Evolutionary conservation across 345 rosid genomes (phyloP).

Genomic region (Salix viminalis): DNA sequence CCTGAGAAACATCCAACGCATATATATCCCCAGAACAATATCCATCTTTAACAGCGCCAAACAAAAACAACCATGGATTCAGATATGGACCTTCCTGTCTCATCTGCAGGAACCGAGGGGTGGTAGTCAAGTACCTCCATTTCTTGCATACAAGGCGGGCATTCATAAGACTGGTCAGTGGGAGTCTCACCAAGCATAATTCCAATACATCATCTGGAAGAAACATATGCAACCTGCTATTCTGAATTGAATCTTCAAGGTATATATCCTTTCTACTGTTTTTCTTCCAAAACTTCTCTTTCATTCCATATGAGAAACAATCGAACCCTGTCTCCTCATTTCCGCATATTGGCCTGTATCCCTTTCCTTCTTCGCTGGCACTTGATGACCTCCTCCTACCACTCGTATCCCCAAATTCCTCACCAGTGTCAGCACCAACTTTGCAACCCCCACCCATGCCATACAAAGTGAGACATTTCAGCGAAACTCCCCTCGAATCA

Average conservation of each 20-base stretch:
- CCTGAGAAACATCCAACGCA: constrained; percentile 68
- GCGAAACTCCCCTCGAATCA: constrained; percentile 43
- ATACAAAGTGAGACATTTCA: constrained; percentile 66
- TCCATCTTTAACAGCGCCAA: constrained; percentile 72
- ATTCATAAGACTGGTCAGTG: constrained; percentile 70
- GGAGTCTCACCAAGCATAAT: constrained; percentile 89
- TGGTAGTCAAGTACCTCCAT: constrained; percentile 75
- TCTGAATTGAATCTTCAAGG: constrained; percentile 36
- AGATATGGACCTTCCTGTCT: constrained; percentile 64
- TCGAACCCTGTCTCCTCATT: constrained; percentile 64
- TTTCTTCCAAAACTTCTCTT: constrained; percentile 80
- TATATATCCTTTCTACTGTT: constrained; percentile 45
- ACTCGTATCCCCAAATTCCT: constrained; percentile 70
- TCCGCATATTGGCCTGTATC: constrained; percentile 55
- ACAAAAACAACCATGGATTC: constrained; percentile 89
- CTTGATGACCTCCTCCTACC: constrained; percentile 65
- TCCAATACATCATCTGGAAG: constrained; percentile 88
- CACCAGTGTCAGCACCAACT: constrained; percentile 85
- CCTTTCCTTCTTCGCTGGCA: constrained; percentile 74
- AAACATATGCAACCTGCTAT: constrained; percentile 56
- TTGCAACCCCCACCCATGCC: constrained; percentile 88
- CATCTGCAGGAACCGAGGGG: constrained; percentile 63
- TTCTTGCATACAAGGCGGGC: constrained; percentile 94
- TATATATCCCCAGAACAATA: constrained; percentile 79
- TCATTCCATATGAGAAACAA: constrained; percentile 85